Evolutionary conservation across 176 grass and related monocot species (phyloP).

Genomic region (Typha latifolia): DNA sequence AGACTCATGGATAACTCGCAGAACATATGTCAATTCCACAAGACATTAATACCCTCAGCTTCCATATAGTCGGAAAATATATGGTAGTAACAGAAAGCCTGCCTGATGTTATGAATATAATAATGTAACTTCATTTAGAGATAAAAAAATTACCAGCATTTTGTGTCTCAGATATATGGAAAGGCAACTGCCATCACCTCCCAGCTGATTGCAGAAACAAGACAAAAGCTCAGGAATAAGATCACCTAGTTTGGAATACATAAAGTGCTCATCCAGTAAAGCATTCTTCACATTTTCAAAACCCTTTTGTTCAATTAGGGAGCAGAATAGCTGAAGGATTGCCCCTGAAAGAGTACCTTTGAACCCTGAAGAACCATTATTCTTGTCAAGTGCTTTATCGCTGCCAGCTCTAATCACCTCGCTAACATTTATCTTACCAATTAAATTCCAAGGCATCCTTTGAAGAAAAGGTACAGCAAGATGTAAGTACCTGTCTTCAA

Average conservation of each 20-base stretch:
- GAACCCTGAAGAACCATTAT: slow-evolving; percentile 16
- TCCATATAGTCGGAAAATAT: slow-evolving; percentile 7
- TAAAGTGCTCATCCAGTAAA: slow-evolving; percentile 18
- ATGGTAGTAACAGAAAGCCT: slow-evolving; percentile 3
- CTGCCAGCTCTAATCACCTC: slow-evolving; percentile 10
- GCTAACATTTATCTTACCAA: slow-evolving; percentile 23
- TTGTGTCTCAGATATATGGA: slow-evolving; percentile 64
- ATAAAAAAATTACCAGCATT: slow-evolving; percentile 39
- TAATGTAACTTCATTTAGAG: slow-evolving; percentile 1
- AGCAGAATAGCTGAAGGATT: slow-evolving; percentile 78
- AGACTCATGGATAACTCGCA: slow-evolving; percentile 7
- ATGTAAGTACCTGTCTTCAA: slow-evolving; percentile 43
- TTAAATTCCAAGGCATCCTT: slow-evolving; percentile 44
- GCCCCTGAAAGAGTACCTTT: slow-evolving; percentile 34
- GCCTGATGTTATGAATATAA: slow-evolving; percentile 4
- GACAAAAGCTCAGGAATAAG: slow-evolving; percentile 45
- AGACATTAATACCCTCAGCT: not conserved
- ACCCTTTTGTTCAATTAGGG: slow-evolving; percentile 50
- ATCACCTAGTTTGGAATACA: slow-evolving; percentile 40
- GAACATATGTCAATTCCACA: not conserved
- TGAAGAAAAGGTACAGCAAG: slow-evolving; percentile 46
- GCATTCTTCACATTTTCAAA: slow-evolving; percentile 21
- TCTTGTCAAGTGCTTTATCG: slow-evolving; percentile 11
- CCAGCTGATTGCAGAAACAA: slow-evolving; percentile 34
- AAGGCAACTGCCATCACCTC: slow-evolving; percentile 25